A percentile compares a stretch with the other conserved stretches of the same genome.
Evolutionary conservation across 2,329 filamentous ascomycete genomes (phyloP).

Genomic region (Ophiostoma pallidulum): DNA sequence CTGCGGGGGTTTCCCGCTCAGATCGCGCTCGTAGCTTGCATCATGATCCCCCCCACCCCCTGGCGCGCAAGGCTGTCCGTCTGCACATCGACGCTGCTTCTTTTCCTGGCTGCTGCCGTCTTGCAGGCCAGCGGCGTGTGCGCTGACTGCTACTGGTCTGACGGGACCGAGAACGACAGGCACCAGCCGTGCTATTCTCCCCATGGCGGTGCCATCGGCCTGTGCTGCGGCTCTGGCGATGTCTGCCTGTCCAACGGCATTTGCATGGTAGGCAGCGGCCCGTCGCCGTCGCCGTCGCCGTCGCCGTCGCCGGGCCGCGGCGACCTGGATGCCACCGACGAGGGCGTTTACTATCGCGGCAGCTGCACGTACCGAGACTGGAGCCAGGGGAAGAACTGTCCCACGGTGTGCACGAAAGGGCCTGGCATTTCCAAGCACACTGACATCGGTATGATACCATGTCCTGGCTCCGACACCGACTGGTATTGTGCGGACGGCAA

Average conservation of each 20-base stretch:
- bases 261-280: constrained; percentile 5
- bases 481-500: constrained; percentile 14
- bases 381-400: constrained; percentile 8
- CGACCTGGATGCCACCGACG: no score
- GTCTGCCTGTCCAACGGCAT: constrained; percentile 12
- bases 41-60: no score
- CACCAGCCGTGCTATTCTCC: constrained; percentile 11
- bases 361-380: constrained; percentile 2
- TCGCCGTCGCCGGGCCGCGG: no score
- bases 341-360: constrained; percentile 11
- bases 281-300: no score
- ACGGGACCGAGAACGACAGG: constrained; percentile 10
- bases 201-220: constrained; percentile 1
- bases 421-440: not conserved
- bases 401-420: constrained; percentile 7
- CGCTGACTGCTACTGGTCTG: constrained; percentile 15
- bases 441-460: constrained; percentile 4
- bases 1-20: not conserved
- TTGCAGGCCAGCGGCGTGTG: not conserved
- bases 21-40: no score
- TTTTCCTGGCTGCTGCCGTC: not conserved
- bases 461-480: constrained; percentile 1
- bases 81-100: not conserved
- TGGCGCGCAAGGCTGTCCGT: not conserved
- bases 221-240: constrained; percentile 15